Evolutionary conservation across 345 rosid species (phyloP).

Genomic region (Clausena lansium): DNA sequence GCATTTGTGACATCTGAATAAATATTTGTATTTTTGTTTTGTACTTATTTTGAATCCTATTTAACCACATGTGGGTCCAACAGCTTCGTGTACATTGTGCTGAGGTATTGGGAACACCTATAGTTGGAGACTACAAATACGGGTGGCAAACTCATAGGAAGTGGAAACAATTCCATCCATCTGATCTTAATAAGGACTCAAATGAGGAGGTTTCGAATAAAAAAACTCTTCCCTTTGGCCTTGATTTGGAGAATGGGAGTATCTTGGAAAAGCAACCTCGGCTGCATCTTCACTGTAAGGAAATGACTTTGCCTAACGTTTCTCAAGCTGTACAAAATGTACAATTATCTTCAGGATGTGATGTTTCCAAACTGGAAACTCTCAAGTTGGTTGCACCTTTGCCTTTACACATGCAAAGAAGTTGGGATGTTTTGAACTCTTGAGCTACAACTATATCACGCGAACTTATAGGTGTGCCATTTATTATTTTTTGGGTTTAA

Average conservation of each 20-base stretch:
- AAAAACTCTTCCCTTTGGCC: conserved; percentile 51
- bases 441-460: neutral
- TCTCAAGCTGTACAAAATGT: conserved; percentile 45
- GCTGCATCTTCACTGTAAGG: conserved; percentile 88
- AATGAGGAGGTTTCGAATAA: conserved; percentile 13
- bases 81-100: conserved; percentile 98
- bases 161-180: conserved; percentile 31
- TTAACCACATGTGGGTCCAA: conserved; percentile 13
- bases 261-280: conserved; percentile 62
- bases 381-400: conserved; percentile 70
- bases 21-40: neutral
- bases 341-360: conserved; percentile 38
- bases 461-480: neutral
- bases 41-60: conserved; percentile 2
- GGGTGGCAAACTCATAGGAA: conserved; percentile 83
- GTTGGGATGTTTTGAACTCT: conserved; percentile 58
- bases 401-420: conserved; percentile 82
- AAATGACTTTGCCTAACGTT: conserved; percentile 70
- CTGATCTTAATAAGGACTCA: conserved; percentile 21
- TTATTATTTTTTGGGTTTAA: neutral
- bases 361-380: conserved; percentile 44
- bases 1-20: neutral
- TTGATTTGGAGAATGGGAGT: conserved; percentile 73
- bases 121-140: conserved; percentile 89
- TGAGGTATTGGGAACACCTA: conserved; percentile 85